Conservation (phyloP, 768 basidiomycete species). For the Lactifluus volemus region DNA sequence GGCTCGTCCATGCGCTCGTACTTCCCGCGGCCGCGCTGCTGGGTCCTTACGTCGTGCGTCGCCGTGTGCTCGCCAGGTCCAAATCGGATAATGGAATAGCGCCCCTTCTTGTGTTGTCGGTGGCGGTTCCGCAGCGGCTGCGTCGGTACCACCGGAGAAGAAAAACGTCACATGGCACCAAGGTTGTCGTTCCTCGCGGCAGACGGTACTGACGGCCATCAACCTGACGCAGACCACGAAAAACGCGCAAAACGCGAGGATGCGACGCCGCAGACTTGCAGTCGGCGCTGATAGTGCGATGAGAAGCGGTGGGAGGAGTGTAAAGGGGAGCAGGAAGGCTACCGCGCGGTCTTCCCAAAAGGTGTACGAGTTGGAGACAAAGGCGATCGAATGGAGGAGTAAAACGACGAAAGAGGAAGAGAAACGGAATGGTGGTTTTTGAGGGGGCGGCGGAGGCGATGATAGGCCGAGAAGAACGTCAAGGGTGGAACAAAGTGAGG, state of each 20-base stretch:
- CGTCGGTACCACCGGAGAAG: constrained; percentile 34
- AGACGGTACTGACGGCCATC: constrained; percentile 78
- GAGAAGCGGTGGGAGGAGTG: constrained; percentile 50
- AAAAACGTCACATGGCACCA: constrained; percentile 90
- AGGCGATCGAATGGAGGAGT: constrained; percentile 63
- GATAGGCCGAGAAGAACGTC: constrained; percentile 18
- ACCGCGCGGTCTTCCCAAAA: constrained; percentile 91
- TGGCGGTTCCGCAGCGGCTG: constrained; percentile 60
- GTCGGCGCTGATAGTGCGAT: constrained; percentile 62
- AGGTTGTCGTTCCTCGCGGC: constrained; percentile 90
- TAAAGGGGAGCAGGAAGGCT: constrained; percentile 63
- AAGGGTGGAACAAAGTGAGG: constrained; percentile 32
- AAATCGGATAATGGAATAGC: constrained; percentile 71
- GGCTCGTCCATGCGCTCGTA: constrained; percentile 47
- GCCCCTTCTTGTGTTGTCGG: constrained; percentile 48
- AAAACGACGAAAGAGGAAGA: constrained; percentile 32
- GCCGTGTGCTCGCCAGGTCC: constrained; percentile 52
- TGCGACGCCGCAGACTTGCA: constrained; percentile 61
- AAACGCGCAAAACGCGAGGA: constrained; percentile 60
- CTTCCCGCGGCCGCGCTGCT: constrained; percentile 46
- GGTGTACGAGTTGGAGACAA: constrained; percentile 94
- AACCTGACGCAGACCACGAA: constrained; percentile 62
- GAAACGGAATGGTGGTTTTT: no score
- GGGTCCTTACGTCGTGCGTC: constrained; percentile 45
- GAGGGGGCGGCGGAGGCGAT: constrained; percentile 22